Evolutionary conservation across 257 asterid genomes (phyloP).

Genomic region (Forsythia viridissima): DNA sequence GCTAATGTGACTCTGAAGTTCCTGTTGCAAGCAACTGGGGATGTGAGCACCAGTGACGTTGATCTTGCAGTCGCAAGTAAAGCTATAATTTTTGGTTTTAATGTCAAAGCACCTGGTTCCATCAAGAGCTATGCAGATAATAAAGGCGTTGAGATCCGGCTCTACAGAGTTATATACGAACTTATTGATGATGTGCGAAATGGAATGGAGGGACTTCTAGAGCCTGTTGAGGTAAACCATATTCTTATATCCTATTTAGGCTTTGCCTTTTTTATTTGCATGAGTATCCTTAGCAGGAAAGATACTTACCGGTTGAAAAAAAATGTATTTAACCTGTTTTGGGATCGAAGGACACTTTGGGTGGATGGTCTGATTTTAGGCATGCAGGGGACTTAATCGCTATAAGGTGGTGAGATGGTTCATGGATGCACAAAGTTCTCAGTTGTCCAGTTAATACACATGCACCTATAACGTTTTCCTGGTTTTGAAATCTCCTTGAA

Average conservation of each 20-base stretch:
- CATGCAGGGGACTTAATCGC: neutral
- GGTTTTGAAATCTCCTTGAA: neutral
- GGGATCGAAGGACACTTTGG: slow-evolving; percentile 5
- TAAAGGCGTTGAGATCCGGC: slow-evolving; percentile 76
- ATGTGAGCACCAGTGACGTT: slow-evolving; percentile 79
- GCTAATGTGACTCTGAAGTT: slow-evolving; percentile 88
- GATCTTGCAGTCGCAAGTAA: slow-evolving; percentile 96
- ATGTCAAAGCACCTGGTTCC: slow-evolving; percentile 78
- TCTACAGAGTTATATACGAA: slow-evolving; percentile 83
- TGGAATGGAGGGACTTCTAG: slow-evolving; percentile 98
- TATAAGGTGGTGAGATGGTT: neutral
- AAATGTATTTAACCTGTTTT: neutral
- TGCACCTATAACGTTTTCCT: neutral
- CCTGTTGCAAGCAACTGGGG: slow-evolving; percentile 90
- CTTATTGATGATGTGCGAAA: slow-evolving; percentile 90
- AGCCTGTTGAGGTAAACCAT: slow-evolving; percentile 74
- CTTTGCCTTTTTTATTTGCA: neutral
- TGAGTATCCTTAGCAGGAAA: neutral
- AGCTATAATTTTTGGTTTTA: slow-evolving; percentile 87
- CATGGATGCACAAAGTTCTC: neutral
- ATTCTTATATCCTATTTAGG: neutral
- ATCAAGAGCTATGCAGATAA: slow-evolving; percentile 79
- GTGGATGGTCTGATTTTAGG: slow-evolving; percentile 8
- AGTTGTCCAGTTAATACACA: slow-evolving; percentile 10
- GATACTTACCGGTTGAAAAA: neutral